A percentile compares a stretch with the other conserved stretches of the same genome.
Conservation (phyloP, 257 asterid genomes). For the Lithospermum erythrorhizon region DNA sequence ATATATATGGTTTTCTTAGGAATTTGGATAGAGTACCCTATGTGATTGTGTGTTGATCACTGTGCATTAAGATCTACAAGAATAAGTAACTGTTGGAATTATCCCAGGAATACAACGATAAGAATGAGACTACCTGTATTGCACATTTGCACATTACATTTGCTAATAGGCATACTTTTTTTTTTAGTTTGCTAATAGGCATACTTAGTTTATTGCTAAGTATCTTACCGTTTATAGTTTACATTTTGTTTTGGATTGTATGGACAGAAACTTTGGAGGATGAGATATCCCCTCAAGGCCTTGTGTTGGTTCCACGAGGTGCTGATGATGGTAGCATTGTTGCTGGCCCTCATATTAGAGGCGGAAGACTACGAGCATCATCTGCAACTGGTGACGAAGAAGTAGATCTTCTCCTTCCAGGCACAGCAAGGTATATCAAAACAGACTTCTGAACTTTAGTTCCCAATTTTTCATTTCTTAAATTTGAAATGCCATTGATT, state of each 20-base stretch:
- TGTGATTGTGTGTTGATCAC: no score
- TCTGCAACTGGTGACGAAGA: constrained; percentile 87
- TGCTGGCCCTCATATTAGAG: constrained; percentile 86
- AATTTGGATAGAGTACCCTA: no score
- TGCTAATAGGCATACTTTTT: background rate
- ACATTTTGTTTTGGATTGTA: constrained; percentile 8
- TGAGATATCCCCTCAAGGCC: constrained; percentile 86
- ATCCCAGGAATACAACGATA: no score
- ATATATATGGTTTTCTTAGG: no score
- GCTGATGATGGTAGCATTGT: constrained; percentile 48
- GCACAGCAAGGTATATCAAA: constrained; percentile 74
- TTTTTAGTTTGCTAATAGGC: background rate
- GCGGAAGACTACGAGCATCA: constrained; percentile 73
- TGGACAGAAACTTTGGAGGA: constrained; percentile 67
- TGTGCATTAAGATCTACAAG: no score
- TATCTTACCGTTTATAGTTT: background rate
- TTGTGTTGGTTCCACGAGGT: constrained; percentile 82
- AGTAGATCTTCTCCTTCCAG: constrained; percentile 98
- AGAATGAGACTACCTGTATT: background rate
- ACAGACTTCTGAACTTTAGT: no score
- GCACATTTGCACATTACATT: background rate
- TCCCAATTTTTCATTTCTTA: background rate
- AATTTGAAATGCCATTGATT: background rate
- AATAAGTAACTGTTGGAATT: no score
- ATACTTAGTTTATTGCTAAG: background rate